A percentile compares a stretch with the other conserved stretches of the same genome.
Conservation (phyloP, 2,329 filamentous ascomycete species). For the Cladosporium sp. region DNA sequence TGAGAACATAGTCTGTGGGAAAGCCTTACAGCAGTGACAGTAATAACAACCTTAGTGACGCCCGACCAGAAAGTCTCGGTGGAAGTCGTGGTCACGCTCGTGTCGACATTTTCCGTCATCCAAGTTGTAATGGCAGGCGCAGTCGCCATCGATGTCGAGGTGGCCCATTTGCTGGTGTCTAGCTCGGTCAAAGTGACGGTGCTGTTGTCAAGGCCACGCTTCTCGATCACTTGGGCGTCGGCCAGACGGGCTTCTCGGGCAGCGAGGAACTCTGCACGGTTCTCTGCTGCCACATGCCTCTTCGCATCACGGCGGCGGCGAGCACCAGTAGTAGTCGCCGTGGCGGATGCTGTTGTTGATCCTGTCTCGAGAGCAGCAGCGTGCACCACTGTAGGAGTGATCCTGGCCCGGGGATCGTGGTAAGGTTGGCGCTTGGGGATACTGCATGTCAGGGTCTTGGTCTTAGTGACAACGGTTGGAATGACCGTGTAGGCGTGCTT, state of each 20-base stretch:
- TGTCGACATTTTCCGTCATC: conserved; percentile 9
- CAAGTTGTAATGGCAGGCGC: conserved; percentile 10
- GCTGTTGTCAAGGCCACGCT: conserved; percentile 38
- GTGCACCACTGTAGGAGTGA: conserved; percentile 4
- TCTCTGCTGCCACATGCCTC: conserved; percentile 12
- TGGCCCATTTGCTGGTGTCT: conserved; percentile 35
- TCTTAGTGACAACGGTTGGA: conserved; percentile 30
- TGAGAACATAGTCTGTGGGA: not conserved
- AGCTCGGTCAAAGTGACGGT: conserved; percentile 38
- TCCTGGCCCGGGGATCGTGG: conserved; percentile 30
- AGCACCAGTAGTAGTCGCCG: conserved; percentile 14
- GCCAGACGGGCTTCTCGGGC: conserved; percentile 35
- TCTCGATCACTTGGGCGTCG: conserved; percentile 24
- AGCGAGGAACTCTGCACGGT: conserved; percentile 28
- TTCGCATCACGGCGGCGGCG: conserved; percentile 20
- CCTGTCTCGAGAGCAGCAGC: conserved; percentile 35
- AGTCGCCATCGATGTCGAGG: conserved; percentile 21
- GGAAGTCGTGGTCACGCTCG: conserved; percentile 16
- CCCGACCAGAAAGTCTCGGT: conserved; percentile 22
- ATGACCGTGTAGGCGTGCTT: conserved; percentile 25
- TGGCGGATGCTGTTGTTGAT: conserved; percentile 25
- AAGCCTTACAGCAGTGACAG: conserved; percentile 24
- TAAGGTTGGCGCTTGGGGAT: conserved; percentile 28
- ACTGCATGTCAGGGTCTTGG: conserved; percentile 39
- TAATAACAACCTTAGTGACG: conserved; percentile 17